A percentile compares a stretch with the other conserved stretches of the same genome.
These are phyloP conservation scores for Lachancea thermotolerans DNA, from an alignment of 805 yeast genomes.

Conservation along the genomic window DNA sequence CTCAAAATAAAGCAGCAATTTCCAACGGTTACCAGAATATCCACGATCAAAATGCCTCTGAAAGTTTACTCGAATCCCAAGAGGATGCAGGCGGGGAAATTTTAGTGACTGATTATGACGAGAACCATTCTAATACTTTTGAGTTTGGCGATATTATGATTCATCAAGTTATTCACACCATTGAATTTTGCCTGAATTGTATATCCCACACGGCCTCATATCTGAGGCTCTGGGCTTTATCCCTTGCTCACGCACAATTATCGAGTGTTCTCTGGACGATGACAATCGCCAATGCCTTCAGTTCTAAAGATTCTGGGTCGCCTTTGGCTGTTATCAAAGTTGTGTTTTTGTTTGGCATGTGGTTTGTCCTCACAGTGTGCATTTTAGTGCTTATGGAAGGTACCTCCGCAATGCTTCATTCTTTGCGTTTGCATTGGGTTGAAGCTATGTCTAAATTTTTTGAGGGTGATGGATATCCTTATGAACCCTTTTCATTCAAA, in stretches of 20 bases:
- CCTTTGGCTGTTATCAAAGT: slow-evolving; percentile 65
- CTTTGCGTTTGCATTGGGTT: slow-evolving; percentile 98
- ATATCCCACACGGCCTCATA: slow-evolving; percentile 98
- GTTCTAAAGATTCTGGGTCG: slow-evolving; percentile 38
- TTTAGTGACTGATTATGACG: slow-evolving; percentile 41
- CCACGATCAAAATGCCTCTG: slow-evolving; percentile 29
- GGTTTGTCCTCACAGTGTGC: slow-evolving; percentile 89
- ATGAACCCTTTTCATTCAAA: slow-evolving; percentile 77
- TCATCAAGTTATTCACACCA: slow-evolving; percentile 95
- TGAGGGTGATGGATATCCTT: slow-evolving; percentile 92
- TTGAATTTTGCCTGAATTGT: slow-evolving; percentile 94
- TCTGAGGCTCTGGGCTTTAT: slow-evolving; percentile 92
- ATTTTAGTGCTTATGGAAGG: slow-evolving; percentile 97
- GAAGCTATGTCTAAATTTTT: slow-evolving; percentile 98
- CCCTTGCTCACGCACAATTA: slow-evolving; percentile 93
- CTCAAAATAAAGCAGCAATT: slow-evolving; percentile 44
- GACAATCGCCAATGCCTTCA: slow-evolving; percentile 82
- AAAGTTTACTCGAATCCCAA: slow-evolving; percentile 30
- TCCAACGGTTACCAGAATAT: slow-evolving; percentile 38
- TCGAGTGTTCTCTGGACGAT: slow-evolving; percentile 93
- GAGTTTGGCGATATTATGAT: slow-evolving; percentile 91
- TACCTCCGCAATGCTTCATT: slow-evolving; percentile 97
- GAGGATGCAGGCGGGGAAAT: slow-evolving; percentile 48
- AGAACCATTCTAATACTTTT: slow-evolving; percentile 39
- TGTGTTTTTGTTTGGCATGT: slow-evolving; percentile 81